phyloP scores from a whole-genome alignment of 768 basidiomycete species.

The Tephrocybe sp. region DNA sequence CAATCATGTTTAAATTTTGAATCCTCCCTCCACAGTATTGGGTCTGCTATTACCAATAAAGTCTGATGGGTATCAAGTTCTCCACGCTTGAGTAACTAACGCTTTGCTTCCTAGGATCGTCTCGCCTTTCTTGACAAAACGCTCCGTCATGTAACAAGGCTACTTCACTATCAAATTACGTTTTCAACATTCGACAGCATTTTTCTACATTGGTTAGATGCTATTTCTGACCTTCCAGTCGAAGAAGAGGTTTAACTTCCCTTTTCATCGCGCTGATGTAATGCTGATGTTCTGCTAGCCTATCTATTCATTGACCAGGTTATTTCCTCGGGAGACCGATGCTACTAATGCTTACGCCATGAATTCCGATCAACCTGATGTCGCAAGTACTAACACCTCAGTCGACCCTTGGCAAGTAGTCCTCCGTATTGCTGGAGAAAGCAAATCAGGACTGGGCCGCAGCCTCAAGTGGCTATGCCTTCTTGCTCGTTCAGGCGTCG shows the following conservation, averaged over 20 bases:
- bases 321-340: conserved; percentile 57
- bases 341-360: conserved; percentile 36
- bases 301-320: conserved; percentile 48
- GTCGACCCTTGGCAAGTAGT: conserved; percentile 59
- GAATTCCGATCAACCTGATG: conserved; percentile 27
- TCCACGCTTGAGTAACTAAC: neutral
- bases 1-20: conserved; percentile 28
- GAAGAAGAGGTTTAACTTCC: conserved; percentile 33
- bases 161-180: conserved; percentile 49
- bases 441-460: conserved; percentile 39
- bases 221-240: conserved; percentile 27
- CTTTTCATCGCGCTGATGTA: neutral
- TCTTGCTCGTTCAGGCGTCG: conserved; percentile 62
- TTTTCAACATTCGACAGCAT: conserved; percentile 59
- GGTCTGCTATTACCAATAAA: neutral
- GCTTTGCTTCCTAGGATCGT: neutral
- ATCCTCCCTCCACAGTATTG: too few relatives aligned
- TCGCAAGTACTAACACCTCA: conserved; percentile 26
- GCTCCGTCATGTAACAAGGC: conserved; percentile 50
- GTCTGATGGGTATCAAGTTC: neutral
- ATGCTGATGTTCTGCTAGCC: conserved; percentile 32
- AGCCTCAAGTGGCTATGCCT: conserved; percentile 59
- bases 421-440: conserved; percentile 38
- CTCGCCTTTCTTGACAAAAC: conserved; percentile 34
- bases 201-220: conserved; percentile 58